A percentile compares a stretch with the other conserved stretches of the same genome.
These are phyloP conservation scores for Strobilomyces echinocephalus DNA, from an alignment of 768 basidiomycete species.

Conservation along the genomic window DNA sequence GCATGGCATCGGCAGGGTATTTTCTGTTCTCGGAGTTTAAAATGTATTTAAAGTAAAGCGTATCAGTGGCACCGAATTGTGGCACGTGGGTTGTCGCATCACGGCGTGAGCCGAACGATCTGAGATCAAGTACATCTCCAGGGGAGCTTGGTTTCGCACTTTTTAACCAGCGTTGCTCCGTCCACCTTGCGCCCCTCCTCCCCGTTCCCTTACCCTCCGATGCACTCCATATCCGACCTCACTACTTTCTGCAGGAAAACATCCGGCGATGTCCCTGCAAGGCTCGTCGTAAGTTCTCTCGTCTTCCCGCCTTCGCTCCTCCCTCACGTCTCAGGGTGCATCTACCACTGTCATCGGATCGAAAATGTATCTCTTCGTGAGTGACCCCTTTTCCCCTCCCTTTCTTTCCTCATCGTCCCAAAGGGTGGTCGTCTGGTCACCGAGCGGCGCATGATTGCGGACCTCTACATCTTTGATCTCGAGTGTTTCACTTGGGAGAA, in stretches of 20 bases:
- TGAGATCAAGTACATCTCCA: constrained; percentile 23
- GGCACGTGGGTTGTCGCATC: constrained; percentile 18
- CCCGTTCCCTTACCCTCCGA: constrained; percentile 18
- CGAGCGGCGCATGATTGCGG: constrained; percentile 82
- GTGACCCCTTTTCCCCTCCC: constrained; percentile 18
- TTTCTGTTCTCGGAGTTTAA: constrained; percentile 11
- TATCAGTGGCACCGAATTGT: background rate
- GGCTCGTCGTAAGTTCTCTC: constrained; percentile 67
- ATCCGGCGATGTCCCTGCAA: constrained; percentile 80
- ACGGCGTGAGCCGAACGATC: constrained; percentile 27
- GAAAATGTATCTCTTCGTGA: constrained; percentile 85
- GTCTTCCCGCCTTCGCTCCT: background rate
- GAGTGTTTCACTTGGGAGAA: constrained; percentile 77
- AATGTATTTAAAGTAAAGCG: background rate
- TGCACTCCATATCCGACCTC: constrained; percentile 86
- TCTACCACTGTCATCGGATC: constrained; percentile 87
- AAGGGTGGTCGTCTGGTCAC: constrained; percentile 86
- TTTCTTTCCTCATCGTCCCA: background rate
- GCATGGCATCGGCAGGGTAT: constrained; percentile 10
- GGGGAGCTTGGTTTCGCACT: constrained; percentile 10
- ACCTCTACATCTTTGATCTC: constrained; percentile 88
- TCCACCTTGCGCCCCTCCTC: constrained; percentile 4
- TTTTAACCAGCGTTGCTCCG: constrained; percentile 16
- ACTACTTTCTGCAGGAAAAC: constrained; percentile 83
- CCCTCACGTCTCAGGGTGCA: constrained; percentile 57